phyloP scores from a whole-genome alignment of 441 rosid species.

The Syzygium syzygioides region DNA sequence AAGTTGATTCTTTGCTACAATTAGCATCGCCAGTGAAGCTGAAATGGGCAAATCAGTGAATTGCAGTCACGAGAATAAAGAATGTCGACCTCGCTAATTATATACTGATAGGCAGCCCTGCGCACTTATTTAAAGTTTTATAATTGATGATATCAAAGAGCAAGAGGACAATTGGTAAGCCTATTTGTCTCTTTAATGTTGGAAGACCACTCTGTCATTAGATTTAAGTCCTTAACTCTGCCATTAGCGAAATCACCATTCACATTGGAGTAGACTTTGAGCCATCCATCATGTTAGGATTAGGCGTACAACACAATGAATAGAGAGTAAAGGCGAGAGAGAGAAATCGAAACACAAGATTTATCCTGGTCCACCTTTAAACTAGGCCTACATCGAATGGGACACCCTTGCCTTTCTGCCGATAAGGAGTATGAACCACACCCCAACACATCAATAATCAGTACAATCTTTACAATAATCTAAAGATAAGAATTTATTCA shows the following conservation, averaged over 20 bases:
- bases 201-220: background rate
- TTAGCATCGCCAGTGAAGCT: background rate
- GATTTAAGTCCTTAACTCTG: background rate
- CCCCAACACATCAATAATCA: background rate
- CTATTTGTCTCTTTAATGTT: background rate
- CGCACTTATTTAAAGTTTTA: background rate
- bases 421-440: too few relatives aligned
- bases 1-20: background rate
- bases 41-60: background rate
- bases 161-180: background rate
- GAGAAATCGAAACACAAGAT: too few relatives aligned
- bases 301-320: too few relatives aligned
- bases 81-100: background rate
- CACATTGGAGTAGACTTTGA: background rate
- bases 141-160: background rate
- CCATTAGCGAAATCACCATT: background rate
- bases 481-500: background rate
- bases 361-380: too few relatives aligned
- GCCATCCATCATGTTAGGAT: background rate
- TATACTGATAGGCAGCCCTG: background rate
- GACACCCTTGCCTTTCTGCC: too few relatives aligned
- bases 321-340: too few relatives aligned
- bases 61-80: background rate
- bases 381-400: too few relatives aligned
- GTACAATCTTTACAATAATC: background rate